Evolutionary conservation across 139 green algal species (phyloP).

Genomic region (Axilococcus clingmanii): DNA sequence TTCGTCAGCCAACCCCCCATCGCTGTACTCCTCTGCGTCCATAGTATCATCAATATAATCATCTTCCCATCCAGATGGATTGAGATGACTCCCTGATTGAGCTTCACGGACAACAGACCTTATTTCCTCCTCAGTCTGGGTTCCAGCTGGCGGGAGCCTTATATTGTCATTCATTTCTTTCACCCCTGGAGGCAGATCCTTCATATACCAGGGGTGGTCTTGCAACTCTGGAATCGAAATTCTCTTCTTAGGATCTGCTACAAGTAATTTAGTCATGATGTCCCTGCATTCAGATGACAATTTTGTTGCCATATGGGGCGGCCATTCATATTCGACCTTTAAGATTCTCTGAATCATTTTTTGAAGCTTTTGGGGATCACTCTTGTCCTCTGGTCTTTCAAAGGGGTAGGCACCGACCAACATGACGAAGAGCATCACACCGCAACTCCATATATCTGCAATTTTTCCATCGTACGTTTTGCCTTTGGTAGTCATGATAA

Average conservation of each 20-base stretch:
- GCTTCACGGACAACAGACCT: conserved; percentile 15
- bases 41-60: conserved; percentile 34
- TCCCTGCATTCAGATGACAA: conserved; percentile 54
- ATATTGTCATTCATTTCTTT: conserved; percentile 67
- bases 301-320: conserved; percentile 30
- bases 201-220: conserved; percentile 76
- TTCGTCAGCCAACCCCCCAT: no score
- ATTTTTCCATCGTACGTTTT: conserved; percentile 85
- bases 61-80: conserved; percentile 12
- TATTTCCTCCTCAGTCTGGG: conserved; percentile 28
- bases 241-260: conserved; percentile 62
- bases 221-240: conserved; percentile 69
- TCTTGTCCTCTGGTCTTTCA: conserved; percentile 79
- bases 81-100: conserved; percentile 4
- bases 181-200: conserved; percentile 81
- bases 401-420: conserved; percentile 90
- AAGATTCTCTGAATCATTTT: conserved; percentile 68
- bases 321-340: conserved; percentile 66
- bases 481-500: conserved; percentile 76
- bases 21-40: conserved; percentile 25
- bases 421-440: conserved; percentile 99
- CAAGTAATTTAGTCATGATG: conserved; percentile 57
- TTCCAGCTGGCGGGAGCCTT: conserved; percentile 19
- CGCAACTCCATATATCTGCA: conserved; percentile 94
- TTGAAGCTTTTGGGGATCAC: conserved; percentile 67